These are phyloP conservation scores for Alternaria solani DNA, from an alignment of 2,329 filamentous ascomycete species.

Conservation along the genomic window DNA sequence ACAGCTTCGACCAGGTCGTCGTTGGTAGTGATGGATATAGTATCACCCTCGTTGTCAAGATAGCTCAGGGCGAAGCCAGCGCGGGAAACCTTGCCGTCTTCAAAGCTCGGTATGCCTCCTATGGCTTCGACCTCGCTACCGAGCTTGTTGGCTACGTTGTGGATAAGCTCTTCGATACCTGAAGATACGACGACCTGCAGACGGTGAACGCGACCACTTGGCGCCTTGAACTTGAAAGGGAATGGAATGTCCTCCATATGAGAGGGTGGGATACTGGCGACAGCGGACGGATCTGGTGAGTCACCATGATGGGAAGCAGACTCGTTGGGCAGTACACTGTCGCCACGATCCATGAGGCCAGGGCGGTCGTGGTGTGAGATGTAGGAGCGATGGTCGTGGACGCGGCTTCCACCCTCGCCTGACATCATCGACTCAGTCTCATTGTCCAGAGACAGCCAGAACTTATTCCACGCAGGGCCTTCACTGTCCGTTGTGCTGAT, in stretches of 20 bases:
- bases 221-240: constrained; percentile 99
- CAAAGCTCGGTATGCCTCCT: constrained; percentile 79
- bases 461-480: constrained; percentile 99
- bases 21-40: constrained; percentile 95
- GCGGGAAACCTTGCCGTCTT: constrained; percentile 78
- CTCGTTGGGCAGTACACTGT: constrained; percentile 90
- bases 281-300: constrained; percentile 73
- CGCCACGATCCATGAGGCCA: constrained; percentile 68
- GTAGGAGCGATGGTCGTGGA: constrained; percentile 73
- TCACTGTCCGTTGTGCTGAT: constrained; percentile 90
- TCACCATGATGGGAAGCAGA: constrained; percentile 91
- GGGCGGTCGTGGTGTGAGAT: constrained; percentile 80
- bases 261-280: constrained; percentile 65
- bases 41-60: constrained; percentile 95
- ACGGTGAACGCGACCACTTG: constrained; percentile 90
- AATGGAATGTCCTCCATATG: constrained; percentile 76
- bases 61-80: constrained; percentile 93
- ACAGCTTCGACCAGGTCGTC: constrained; percentile 93
- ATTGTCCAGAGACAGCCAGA: constrained; percentile 95
- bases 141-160: constrained; percentile 81
- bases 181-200: constrained; percentile 83
- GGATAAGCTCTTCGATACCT: constrained; percentile 81
- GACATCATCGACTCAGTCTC: constrained; percentile 97
- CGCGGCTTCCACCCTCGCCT: constrained; percentile 81
- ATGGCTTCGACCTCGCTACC: constrained; percentile 83